Base-by-base conservation (phyloP, 371 early-diverging fungal species). In the Mortierella sp. region DNA sequence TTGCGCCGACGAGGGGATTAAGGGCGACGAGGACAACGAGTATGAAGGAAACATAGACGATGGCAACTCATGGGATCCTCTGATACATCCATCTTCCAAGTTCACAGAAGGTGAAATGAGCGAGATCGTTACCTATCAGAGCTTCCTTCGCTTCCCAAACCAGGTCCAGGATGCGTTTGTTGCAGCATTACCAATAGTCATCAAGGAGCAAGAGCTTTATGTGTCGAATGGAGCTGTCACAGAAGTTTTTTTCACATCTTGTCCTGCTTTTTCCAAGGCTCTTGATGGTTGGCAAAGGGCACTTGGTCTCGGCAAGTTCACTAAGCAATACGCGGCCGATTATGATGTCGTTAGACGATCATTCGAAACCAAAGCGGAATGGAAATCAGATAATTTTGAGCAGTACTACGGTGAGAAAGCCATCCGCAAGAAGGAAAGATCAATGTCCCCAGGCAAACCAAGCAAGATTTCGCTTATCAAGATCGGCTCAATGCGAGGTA, bases 341-440 rank as follows among this genome's bases (percentile, higher is more conserved):
- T 41, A 28, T 22, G 40, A 41, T 19, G 65, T 5, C 1, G 10
- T 50, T 24, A 61, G 28, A 10, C 21, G 15, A 24, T 15, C 40
- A 28, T 40, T 41, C 32, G 63, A n/a, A n/a, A 38, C 43, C 7
- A 24, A 55, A 22, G 64, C 55, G 8, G 21, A 24, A 16, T 73
- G 73, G 73, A 73, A 73, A 55, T 43, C 67, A 0, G 67, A 73
- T 6, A 58, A 62, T 4, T 73, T 47, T 58, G 67, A 67, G 48
- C 57, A 63, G 38, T 63, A 67, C 40, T 67, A 63, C 48, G 73
- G 73, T 2, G 73, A 67, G 38, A 62, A 73, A 40, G 67, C 64
- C 11, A 41, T 21, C 32, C 73, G 67, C 19, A 41, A 62, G 43
- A 36, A 16, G n/a, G 67, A 67, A 36, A 43, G 7, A 32, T 21